Percentiles rank a stretch among this genome's conserved stretches.
Conservation (phyloP, 495 filamentous ascomycete genomes). For the Hyaloscypha finlandica region DNA sequence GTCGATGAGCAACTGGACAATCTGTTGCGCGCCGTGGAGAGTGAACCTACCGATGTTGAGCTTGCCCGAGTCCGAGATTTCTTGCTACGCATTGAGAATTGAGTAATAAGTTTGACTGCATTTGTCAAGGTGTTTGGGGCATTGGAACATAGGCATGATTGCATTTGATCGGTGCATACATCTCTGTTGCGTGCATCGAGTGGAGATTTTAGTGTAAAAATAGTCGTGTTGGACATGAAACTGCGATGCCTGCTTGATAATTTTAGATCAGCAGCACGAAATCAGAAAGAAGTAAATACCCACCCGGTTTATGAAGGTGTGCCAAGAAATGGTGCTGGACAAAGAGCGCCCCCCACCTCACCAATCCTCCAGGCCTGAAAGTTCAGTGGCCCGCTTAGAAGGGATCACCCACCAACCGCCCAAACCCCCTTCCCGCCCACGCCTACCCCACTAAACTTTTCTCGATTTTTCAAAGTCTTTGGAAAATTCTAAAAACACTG, state of each 20-base stretch:
- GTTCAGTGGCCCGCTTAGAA: too few species aligned
- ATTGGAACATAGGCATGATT: not conserved
- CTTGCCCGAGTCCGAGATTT: slow-evolving; percentile 71
- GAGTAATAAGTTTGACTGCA: slow-evolving; percentile 10
- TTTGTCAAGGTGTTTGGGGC: slow-evolving; percentile 1
- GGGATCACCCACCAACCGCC: too few species aligned
- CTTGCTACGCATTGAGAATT: slow-evolving; percentile 64
- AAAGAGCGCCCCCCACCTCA: too few species aligned
- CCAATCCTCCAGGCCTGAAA: too few species aligned
- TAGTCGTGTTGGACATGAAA: not conserved
- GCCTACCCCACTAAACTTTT: too few species aligned
- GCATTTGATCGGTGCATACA: slow-evolving; percentile 6
- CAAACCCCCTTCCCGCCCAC: too few species aligned
- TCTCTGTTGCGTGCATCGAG: not conserved
- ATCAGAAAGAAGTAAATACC: not conserved
- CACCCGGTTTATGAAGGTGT: not conserved
- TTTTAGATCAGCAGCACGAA: not conserved
- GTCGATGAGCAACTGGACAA: slow-evolving; percentile 65
- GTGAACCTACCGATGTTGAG: slow-evolving; percentile 67
- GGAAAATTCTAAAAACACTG: too few species aligned
- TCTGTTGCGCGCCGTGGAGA: slow-evolving; percentile 70
- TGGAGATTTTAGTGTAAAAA: not conserved
- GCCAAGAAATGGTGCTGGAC: too few species aligned
- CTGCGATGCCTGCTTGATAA: not conserved
- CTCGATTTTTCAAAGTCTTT: too few species aligned